These are phyloP conservation scores for Phytopythium kandeliae DNA, from an alignment of 352 stramenopile species.

Conservation along the genomic window DNA sequence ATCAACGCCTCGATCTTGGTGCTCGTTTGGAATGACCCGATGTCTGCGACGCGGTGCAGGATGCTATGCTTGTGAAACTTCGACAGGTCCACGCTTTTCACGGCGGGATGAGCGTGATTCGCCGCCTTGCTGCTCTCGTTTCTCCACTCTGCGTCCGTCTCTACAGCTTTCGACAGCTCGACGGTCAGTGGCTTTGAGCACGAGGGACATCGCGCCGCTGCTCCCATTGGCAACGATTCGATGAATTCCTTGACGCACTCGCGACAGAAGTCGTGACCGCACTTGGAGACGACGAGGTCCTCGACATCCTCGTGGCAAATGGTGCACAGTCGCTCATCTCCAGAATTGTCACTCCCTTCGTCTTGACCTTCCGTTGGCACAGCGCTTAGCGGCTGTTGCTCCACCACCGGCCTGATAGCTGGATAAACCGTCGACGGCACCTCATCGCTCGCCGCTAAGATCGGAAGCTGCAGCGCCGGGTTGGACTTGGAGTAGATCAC, in stretches of 20 bases:
- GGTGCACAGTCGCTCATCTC: conserved; percentile 54
- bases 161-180: conserved; percentile 43
- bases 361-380: neutral
- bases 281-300: conserved; percentile 86
- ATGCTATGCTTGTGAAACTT: conserved; percentile 74
- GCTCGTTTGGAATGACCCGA: conserved; percentile 81
- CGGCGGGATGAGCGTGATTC: conserved; percentile 1
- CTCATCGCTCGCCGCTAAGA: neutral
- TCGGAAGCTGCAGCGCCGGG: conserved; percentile 61
- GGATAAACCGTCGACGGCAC: conserved; percentile 3
- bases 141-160: conserved; percentile 9
- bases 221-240: conserved; percentile 57
- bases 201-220: conserved; percentile 55
- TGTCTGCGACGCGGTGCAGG: conserved; percentile 51
- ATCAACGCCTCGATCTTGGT: conserved; percentile 99
- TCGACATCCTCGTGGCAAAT: conserved; percentile 94
- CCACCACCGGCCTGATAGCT: conserved; percentile 32
- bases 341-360: conserved; percentile 13
- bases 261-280: conserved; percentile 90
- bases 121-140: conserved; percentile 6
- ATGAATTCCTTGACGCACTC: conserved; percentile 81
- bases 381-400: conserved; percentile 58
- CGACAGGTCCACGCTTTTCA: conserved; percentile 35
- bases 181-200: conserved; percentile 86
- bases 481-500: conserved; percentile 90